phyloP scores from a whole-genome alignment of 192 early-diverging fungal genomes.

The Coemansia sp. region DNA sequence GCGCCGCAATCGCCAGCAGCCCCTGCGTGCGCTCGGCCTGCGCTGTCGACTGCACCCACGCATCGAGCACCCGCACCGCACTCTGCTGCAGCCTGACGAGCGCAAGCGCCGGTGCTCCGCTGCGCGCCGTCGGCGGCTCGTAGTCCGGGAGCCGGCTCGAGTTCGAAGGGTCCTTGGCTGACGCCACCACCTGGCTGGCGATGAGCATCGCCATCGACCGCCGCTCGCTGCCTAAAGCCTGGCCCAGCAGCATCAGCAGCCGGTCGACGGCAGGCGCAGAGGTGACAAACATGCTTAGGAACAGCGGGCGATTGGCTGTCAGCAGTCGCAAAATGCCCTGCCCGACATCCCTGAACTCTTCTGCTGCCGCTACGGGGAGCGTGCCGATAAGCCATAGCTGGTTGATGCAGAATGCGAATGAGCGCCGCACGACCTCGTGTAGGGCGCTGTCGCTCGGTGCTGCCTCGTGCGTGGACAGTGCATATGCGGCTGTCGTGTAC shows the following conservation, averaged over 20 bases:
- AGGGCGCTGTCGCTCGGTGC: not conserved
- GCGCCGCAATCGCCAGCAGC: conserved; percentile 54
- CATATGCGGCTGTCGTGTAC: conserved; percentile 25
- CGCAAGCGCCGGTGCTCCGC: conserved; percentile 1
- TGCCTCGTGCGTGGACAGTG: conserved; percentile 11
- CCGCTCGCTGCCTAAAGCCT: not conserved
- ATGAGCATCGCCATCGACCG: conserved; percentile 30
- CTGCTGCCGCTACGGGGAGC: not conserved
- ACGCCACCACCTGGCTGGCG: conserved; percentile 26
- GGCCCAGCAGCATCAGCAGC: conserved; percentile 25
- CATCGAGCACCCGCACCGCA: conserved; percentile 10
- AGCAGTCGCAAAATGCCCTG: conserved; percentile 40
- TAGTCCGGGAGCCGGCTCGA: conserved; percentile 15
- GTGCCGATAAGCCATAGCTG: conserved; percentile 41
- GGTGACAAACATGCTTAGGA: conserved; percentile 12
- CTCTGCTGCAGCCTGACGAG: conserved; percentile 8
- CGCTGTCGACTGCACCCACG: conserved; percentile 30
- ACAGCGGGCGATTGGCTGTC: conserved; percentile 18
- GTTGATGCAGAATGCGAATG: conserved; percentile 18
- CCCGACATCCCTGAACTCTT: conserved; percentile 11
- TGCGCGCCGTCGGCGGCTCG: not conserved
- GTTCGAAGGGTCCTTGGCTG: conserved; percentile 20
- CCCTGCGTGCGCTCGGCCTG: conserved; percentile 37
- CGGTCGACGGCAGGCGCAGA: conserved; percentile 13
- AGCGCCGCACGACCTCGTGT: not conserved